Conservation (phyloP, 768 basidiomycete genomes). For the Boletus coccyginus region DNA sequence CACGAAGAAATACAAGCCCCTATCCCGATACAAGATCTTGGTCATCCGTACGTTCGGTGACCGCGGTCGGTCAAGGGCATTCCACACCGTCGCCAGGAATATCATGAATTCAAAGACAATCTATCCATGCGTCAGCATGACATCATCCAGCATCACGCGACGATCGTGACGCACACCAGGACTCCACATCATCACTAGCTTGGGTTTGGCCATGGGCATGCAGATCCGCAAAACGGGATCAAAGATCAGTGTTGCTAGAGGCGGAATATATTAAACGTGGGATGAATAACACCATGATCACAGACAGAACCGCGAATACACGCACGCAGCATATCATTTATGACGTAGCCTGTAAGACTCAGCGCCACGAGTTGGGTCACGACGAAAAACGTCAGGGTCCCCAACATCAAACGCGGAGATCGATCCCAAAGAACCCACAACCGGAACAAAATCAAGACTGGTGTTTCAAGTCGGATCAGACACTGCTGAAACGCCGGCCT, state of each 20-base stretch:
- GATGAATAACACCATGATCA: background rate
- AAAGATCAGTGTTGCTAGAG: conserved; percentile 17
- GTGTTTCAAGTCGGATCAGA: conserved; percentile 2
- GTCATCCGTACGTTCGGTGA: conserved; percentile 13
- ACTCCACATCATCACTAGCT: conserved; percentile 25
- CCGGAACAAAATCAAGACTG: conserved; percentile 40
- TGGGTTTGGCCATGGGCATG: conserved; percentile 16
- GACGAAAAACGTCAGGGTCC: conserved; percentile 30
- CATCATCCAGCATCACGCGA: background rate
- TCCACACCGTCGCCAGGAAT: conserved; percentile 29
- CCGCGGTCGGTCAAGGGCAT: conserved; percentile 28
- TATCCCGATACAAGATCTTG: conserved; percentile 28
- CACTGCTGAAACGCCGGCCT: background rate
- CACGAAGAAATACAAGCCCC: conserved; percentile 28
- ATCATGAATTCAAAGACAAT: conserved; percentile 31
- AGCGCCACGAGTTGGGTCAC: conserved; percentile 28
- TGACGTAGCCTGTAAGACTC: conserved; percentile 22
- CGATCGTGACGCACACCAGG: conserved; percentile 22
- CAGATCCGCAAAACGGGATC: conserved; percentile 18
- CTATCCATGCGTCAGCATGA: conserved; percentile 10
- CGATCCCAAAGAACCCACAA: conserved; percentile 39
- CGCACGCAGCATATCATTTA: conserved; percentile 28
- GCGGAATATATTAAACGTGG: too few species aligned
- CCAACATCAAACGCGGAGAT: conserved; percentile 23
- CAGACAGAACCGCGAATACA: background rate